Base-by-base conservation (phyloP, 352 stramenopile species). In the Phytophthora vignae region DNA sequence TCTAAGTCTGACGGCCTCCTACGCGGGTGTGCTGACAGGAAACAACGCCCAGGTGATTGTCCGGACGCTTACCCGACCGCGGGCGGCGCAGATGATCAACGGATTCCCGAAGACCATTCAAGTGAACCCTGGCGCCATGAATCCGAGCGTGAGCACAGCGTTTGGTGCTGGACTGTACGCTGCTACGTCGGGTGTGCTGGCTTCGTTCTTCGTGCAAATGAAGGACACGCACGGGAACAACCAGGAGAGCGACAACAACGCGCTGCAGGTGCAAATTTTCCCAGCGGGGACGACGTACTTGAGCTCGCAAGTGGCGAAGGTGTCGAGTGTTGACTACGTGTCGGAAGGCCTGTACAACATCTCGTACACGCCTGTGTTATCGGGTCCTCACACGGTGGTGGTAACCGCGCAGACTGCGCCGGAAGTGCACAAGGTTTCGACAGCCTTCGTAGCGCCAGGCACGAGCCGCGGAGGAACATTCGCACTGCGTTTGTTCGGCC, bases 191-290 rank as follows among this genome's bases (percentile, higher is more conserved):
- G 88, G 90, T 0, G 48, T 87, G 19, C 56, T 76, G 15, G 76
- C 83, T 9, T 80, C 66, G 1, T 96, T 96, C 60, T 89, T 80
- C 19, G 79, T 95, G 10, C 90, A 96, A 36, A 83, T 92, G 64
- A 95, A 95, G 50, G 90, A 95, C 56, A 95, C 87, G 0, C 85
- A 94, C 44, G 90, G 90, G 15, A 95, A 95, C 71, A 87, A 96
- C 63, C 76, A 77, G 25, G 83, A 94, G 38, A 69, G 7, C 8
- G 78, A 88, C 48, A 72, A 33, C 1, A 64, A 82, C 50, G 50
- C 56, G 2, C 63, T 67, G 17, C 74, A 81, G 12, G 78, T 91
- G 7, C 56, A 79, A 4, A 67, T 95, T 19, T 90, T 93, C 36
- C 89, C 87, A 0, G 64, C 76, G 2, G 70, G 48, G 3, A 74